Evolutionary conservation across 2,329 filamentous ascomycete genomes (phyloP).

Genomic region (Aspergillus pseudoterreus): DNA sequence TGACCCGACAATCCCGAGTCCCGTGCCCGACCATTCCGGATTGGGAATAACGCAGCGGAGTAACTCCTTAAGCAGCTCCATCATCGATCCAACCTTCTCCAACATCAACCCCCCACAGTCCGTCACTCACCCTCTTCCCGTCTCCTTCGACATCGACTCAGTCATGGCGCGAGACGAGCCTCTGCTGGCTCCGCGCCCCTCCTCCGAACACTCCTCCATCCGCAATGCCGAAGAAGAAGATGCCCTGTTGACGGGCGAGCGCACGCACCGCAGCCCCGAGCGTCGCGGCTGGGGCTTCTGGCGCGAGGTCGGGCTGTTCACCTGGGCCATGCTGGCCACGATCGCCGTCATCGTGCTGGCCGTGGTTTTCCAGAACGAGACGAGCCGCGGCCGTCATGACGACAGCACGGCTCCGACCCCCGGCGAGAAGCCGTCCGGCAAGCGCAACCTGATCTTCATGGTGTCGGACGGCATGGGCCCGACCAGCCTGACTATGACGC

Average conservation of each 20-base stretch:
- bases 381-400: constrained; percentile 37
- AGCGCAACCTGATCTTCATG: constrained; percentile 97
- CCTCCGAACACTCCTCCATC: constrained; percentile 55
- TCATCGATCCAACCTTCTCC: background rate
- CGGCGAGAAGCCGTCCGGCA: constrained; percentile 53
- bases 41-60: background rate
- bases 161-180: constrained; percentile 46
- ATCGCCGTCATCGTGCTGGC: constrained; percentile 73
- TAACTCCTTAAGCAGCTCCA: background rate
- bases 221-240: constrained; percentile 60
- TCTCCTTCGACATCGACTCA: background rate
- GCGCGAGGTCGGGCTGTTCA: constrained; percentile 73
- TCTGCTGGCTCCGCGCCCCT: constrained; percentile 52
- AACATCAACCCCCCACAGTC: background rate
- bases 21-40: constrained; percentile 9
- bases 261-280: constrained; percentile 25
- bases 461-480: constrained; percentile 98
- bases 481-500: constrained; percentile 79
- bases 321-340: constrained; percentile 80
- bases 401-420: background rate
- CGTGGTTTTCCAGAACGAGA: constrained; percentile 70
- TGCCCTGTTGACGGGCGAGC: constrained; percentile 57
- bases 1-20: constrained; percentile 35
- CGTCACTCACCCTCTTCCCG: background rate
- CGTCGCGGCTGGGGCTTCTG: constrained; percentile 54